Conservation (phyloP, 106 monocot species). For the Dioscorea zingiberensis region DNA sequence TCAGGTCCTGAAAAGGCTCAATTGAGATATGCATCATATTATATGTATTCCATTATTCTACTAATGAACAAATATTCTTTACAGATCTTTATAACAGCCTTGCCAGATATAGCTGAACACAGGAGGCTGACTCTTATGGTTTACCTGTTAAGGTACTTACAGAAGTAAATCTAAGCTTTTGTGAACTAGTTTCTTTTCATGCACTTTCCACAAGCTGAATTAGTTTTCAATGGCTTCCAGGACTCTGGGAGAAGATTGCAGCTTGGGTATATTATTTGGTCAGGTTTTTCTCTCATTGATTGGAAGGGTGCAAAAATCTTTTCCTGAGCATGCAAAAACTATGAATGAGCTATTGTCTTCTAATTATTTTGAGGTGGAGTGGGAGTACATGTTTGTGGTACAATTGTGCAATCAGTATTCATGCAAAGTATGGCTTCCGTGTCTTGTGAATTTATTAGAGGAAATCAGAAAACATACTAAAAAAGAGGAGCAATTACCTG, state of each 20-base stretch:
- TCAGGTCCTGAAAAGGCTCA: slow-evolving; percentile 35
- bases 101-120: slow-evolving; percentile 65
- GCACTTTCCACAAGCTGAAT: no score
- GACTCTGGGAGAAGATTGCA: slow-evolving; percentile 62
- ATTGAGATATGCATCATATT: no score
- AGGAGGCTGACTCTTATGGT: slow-evolving; percentile 59
- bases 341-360: slow-evolving; percentile 7
- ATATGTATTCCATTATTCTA: slow-evolving; percentile 2
- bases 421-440: slow-evolving; percentile 76
- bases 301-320: slow-evolving; percentile 16
- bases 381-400: slow-evolving; percentile 69
- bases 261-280: slow-evolving; percentile 48
- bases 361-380: slow-evolving; percentile 22
- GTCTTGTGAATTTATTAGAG: slow-evolving; percentile 54
- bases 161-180: no score
- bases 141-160: slow-evolving; percentile 48
- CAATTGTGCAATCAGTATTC: slow-evolving; percentile 67
- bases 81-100: slow-evolving; percentile 75
- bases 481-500: slow-evolving; percentile 19
- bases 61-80: neutral
- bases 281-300: slow-evolving; percentile 53
- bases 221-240: slow-evolving; percentile 25
- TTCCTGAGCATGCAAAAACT: slow-evolving; percentile 7
- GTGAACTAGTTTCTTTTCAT: no score
- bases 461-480: slow-evolving; percentile 30